Evolutionary conservation across 73 alveolate genomes (phyloP).

Genomic region (Breviolum minutum): DNA sequence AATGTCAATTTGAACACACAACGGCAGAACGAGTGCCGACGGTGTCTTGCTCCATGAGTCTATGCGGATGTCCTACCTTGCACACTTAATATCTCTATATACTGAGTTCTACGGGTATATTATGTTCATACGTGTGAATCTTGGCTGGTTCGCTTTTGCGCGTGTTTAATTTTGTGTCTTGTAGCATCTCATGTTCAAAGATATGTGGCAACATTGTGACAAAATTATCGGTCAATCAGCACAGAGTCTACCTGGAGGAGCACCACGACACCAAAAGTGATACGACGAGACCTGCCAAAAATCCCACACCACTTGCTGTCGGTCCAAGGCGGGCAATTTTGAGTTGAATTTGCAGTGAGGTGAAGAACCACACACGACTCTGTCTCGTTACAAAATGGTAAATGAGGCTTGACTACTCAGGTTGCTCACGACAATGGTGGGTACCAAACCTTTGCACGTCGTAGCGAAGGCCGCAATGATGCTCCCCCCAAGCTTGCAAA

Average conservation of each 20-base stretch:
- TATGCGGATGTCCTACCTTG: background rate
- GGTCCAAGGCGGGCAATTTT: too few species aligned
- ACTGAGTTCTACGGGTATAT: background rate
- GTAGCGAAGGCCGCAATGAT: conserved; percentile 50
- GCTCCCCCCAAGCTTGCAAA: conserved; percentile 92
- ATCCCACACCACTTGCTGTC: too few species aligned
- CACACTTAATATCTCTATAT: background rate
- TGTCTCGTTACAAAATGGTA: background rate
- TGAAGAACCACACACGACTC: background rate
- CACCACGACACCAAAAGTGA: conserved; percentile 76
- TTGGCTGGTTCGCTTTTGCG: too few species aligned
- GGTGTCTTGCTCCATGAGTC: background rate
- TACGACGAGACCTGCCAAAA: conserved; percentile 30
- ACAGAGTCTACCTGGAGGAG: conserved; percentile 48
- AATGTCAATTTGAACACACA: background rate
- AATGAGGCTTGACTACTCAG: background rate
- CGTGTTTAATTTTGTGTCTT: too few species aligned
- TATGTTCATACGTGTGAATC: too few species aligned
- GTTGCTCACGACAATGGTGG: too few species aligned
- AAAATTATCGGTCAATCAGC: too few species aligned
- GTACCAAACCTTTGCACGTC: conserved; percentile 48
- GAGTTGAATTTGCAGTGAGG: background rate
- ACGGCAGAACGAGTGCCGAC: background rate
- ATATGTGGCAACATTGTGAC: too few species aligned
- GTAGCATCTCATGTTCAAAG: too few species aligned